Conservation (phyloP, 2,329 filamentous ascomycete genomes). For the Camptophora hylomeconis region DNA sequence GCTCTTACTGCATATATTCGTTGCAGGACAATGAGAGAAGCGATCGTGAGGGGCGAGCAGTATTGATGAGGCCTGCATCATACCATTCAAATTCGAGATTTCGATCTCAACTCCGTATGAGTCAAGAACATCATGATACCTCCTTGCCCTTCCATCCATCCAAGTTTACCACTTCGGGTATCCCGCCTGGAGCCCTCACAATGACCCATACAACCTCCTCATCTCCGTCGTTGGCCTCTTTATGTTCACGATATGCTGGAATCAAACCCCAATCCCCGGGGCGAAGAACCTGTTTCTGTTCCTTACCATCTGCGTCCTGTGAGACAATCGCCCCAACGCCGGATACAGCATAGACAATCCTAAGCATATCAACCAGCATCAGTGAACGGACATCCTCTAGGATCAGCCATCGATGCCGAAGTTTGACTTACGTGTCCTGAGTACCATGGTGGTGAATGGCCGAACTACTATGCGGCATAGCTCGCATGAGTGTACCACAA, state of each 20-base stretch:
- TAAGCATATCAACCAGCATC: too few species aligned
- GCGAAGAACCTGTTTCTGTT: constrained; percentile 43
- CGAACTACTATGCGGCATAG: constrained; percentile 48
- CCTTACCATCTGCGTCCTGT: constrained; percentile 17
- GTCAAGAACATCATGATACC: too few species aligned
- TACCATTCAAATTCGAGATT: too few species aligned
- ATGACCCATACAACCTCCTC: constrained; percentile 54
- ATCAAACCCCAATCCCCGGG: constrained; percentile 59
- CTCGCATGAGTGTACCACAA: constrained; percentile 52
- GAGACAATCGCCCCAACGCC: constrained; percentile 47
- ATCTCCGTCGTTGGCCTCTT: constrained; percentile 53
- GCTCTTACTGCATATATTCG: too few species aligned
- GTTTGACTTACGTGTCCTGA: too few species aligned
- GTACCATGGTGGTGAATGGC: constrained; percentile 57
- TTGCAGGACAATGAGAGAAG: too few species aligned
- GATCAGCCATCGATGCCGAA: too few species aligned
- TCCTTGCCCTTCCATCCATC: constrained; percentile 51
- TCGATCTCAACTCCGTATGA: too few species aligned
- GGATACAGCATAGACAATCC: constrained; percentile 52
- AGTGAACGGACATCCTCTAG: too few species aligned
- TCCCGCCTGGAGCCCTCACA: constrained; percentile 44
- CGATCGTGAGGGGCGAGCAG: too few species aligned
- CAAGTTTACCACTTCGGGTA: constrained; percentile 49
- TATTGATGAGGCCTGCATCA: too few species aligned
- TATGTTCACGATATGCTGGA: constrained; percentile 58